Conservation (phyloP, 2,329 filamentous ascomycete species). For the Penicillium crustosum region DNA sequence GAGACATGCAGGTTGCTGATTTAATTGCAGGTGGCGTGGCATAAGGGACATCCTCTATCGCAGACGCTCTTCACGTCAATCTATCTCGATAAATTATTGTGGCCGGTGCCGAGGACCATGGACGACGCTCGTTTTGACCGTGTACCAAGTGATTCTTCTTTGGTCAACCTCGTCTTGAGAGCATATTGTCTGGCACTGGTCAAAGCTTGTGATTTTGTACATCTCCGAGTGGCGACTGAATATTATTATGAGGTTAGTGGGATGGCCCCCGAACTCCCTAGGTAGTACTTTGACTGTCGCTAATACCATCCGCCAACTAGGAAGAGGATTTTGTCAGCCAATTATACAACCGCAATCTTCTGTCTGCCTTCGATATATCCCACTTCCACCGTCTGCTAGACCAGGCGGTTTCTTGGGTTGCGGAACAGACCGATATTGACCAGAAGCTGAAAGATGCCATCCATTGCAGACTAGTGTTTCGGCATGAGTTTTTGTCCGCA, state of each 20-base stretch:
- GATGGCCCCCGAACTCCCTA: neutral
- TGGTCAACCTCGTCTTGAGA: conserved; percentile 66
- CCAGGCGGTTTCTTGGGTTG: conserved; percentile 56
- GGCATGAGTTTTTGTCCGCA: conserved; percentile 51
- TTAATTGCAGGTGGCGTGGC: conserved; percentile 78
- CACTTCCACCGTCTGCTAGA: conserved; percentile 58
- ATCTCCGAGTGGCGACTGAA: conserved; percentile 73
- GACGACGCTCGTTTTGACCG: conserved; percentile 63
- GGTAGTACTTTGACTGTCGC: conserved; percentile 2
- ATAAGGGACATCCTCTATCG: conserved; percentile 90
- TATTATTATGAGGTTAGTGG: conserved; percentile 79
- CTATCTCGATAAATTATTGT: conserved; percentile 81
- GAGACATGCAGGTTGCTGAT: neutral
- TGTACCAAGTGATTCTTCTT: conserved; percentile 39
- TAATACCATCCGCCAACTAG: conserved; percentile 45
- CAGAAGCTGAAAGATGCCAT: conserved; percentile 56
- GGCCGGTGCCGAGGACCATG: conserved; percentile 64
- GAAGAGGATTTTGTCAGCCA: conserved; percentile 97
- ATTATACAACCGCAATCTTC: conserved; percentile 76
- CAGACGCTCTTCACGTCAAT: conserved; percentile 92
- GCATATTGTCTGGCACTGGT: conserved; percentile 84
- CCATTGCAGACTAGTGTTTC: conserved; percentile 63
- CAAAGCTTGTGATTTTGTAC: conserved; percentile 78
- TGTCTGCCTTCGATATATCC: conserved; percentile 61
- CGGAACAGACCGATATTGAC: conserved; percentile 36